Conservation (phyloP, 2,329 filamentous ascomycete species). For the Colletotrichum sp. region DNA sequence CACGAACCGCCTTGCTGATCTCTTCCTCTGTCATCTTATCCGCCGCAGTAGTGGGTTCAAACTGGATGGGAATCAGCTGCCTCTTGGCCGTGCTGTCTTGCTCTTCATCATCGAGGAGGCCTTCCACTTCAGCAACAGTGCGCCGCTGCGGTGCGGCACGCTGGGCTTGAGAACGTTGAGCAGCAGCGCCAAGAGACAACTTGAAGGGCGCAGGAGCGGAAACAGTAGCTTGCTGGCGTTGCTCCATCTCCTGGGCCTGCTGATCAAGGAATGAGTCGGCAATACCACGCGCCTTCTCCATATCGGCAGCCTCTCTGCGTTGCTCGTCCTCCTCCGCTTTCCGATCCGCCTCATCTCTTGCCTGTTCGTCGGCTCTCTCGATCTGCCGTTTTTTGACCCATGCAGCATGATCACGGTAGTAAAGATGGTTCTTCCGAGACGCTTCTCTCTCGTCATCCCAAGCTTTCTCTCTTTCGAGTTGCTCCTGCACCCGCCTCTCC, state of each 20-base stretch:
- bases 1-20: constrained; percentile 78
- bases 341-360: constrained; percentile 83
- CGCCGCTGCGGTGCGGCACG: constrained; percentile 66
- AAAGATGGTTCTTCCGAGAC: constrained; percentile 73
- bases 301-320: constrained; percentile 71
- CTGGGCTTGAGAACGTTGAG: constrained; percentile 71
- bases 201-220: constrained; percentile 80
- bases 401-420: constrained; percentile 84
- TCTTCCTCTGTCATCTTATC: constrained; percentile 84
- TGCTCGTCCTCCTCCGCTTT: constrained; percentile 77
- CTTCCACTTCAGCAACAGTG: constrained; percentile 92
- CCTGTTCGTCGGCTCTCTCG: constrained; percentile 76
- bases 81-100: constrained; percentile 74
- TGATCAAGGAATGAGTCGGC: constrained; percentile 90
- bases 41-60: constrained; percentile 71
- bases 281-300: constrained; percentile 81
- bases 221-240: constrained; percentile 41
- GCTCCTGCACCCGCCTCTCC: constrained; percentile 71
- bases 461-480: constrained; percentile 67
- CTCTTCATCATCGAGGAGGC: constrained; percentile 93
- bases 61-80: constrained; percentile 82
- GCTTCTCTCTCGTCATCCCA: constrained; percentile 93
- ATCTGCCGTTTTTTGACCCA: constrained; percentile 84
- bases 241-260: constrained; percentile 78
- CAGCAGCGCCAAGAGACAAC: constrained; percentile 87